phyloP scores from a whole-genome alignment of 2,329 filamentous ascomycete genomes.

The Biscogniauxia marginata region DNA sequence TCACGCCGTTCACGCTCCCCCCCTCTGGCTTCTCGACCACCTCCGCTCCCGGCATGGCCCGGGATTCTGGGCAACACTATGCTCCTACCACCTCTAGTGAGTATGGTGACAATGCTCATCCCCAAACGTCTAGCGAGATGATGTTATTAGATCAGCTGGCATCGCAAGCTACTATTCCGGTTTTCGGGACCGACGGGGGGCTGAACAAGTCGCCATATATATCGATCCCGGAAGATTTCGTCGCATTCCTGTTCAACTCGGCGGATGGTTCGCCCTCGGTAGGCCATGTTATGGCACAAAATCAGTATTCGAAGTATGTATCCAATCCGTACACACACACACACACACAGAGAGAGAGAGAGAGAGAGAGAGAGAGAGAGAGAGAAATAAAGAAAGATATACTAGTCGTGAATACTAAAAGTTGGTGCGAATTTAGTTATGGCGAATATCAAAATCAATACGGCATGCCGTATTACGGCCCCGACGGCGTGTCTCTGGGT shows the following conservation, averaged over 20 bases:
- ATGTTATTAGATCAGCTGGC: slow-evolving; percentile 62
- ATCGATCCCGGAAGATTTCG: slow-evolving; percentile 82
- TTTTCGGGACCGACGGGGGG: slow-evolving; percentile 81
- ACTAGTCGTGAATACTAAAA: neutral
- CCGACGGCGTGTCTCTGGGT: slow-evolving; percentile 47
- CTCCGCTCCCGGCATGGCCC: slow-evolving; percentile 34
- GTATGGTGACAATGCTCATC: slow-evolving; percentile 44
- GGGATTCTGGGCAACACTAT: slow-evolving; percentile 39
- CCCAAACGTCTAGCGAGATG: slow-evolving; percentile 50
- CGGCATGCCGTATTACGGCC: slow-evolving; percentile 48
- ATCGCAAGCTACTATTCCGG: slow-evolving; percentile 69
- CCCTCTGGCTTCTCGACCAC: slow-evolving; percentile 56
- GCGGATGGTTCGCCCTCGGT: slow-evolving; percentile 53
- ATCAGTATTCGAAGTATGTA: slow-evolving; percentile 49
- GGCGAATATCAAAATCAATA: slow-evolving; percentile 52
- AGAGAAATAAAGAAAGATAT: too few relatives aligned
- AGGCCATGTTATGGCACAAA: slow-evolving; percentile 48
- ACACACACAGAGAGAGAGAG: too few relatives aligned
- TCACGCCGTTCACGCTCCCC: slow-evolving; percentile 61
- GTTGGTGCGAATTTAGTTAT: slow-evolving; percentile 42
- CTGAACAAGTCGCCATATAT: slow-evolving; percentile 79
- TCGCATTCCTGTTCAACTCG: slow-evolving; percentile 79
- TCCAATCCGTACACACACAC: too few relatives aligned
- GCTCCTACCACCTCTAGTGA: slow-evolving; percentile 40
- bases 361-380: too few relatives aligned